A percentile compares a stretch with the other conserved stretches of the same genome.
Evolutionary conservation across 495 filamentous ascomycete genomes (phyloP).

Genomic region (Penicillium lividum): DNA sequence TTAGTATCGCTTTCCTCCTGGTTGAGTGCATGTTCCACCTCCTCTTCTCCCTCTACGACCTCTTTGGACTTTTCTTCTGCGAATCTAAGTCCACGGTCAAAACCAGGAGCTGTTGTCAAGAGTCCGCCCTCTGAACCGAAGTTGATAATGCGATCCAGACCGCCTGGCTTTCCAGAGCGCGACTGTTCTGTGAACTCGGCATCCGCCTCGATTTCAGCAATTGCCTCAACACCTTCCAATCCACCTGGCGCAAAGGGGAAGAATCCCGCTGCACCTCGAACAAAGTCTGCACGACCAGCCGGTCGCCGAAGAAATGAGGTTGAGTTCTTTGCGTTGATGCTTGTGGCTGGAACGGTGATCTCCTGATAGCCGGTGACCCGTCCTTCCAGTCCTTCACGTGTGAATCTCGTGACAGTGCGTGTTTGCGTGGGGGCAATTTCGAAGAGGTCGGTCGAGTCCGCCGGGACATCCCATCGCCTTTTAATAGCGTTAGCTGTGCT

Average conservation of each 20-base stretch:
- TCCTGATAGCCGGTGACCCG: slow-evolving; percentile 92
- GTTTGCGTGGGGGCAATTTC: slow-evolving; percentile 87
- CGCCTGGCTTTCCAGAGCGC: slow-evolving; percentile 44
- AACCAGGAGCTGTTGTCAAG: slow-evolving; percentile 79
- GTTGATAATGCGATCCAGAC: slow-evolving; percentile 77
- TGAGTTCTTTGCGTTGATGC: slow-evolving; percentile 93
- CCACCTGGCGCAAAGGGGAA: slow-evolving; percentile 95
- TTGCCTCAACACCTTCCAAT: slow-evolving; percentile 80
- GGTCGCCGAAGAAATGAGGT: slow-evolving; percentile 88
- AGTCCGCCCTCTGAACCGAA: slow-evolving; percentile 76
- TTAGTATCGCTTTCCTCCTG: slow-evolving; percentile 58
- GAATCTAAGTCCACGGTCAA: slow-evolving; percentile 76
- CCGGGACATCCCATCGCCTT: slow-evolving; percentile 78
- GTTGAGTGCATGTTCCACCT: slow-evolving; percentile 71
- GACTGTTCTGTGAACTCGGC: slow-evolving; percentile 43
- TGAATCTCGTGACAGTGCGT: slow-evolving; percentile 88
- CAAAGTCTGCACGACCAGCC: slow-evolving; percentile 85
- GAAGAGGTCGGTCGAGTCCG: slow-evolving; percentile 78
- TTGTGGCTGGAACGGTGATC: slow-evolving; percentile 87
- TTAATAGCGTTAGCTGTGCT: not conserved
- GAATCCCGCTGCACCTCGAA: slow-evolving; percentile 92
- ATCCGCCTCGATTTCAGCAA: slow-evolving; percentile 73
- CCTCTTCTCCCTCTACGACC: slow-evolving; percentile 60
- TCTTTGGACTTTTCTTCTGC: slow-evolving; percentile 59
- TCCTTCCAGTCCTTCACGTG: slow-evolving; percentile 88